phyloP scores from a whole-genome alignment of 768 basidiomycete species.

The Pisolithus albus region DNA sequence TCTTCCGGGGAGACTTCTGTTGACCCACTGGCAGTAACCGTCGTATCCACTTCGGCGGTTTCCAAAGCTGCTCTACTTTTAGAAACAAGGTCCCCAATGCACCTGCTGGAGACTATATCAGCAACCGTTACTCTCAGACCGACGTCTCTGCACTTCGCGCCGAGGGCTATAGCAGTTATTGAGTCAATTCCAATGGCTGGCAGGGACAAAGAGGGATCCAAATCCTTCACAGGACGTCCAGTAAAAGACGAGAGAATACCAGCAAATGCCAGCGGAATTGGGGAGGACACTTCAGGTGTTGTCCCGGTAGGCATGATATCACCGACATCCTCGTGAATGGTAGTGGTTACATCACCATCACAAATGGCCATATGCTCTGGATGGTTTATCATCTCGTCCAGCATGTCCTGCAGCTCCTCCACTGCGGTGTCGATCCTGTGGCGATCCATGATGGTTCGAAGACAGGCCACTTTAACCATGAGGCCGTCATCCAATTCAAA shows the following conservation, averaged over 20 bases:
- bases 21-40: neutral
- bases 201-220: slow-evolving; percentile 31
- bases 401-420: slow-evolving; percentile 12
- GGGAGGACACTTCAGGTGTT: neutral
- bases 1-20: slow-evolving; percentile 10
- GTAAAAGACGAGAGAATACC: slow-evolving; percentile 12
- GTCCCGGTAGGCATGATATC: neutral
- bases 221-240: slow-evolving; percentile 22
- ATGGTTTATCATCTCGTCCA: slow-evolving; percentile 15
- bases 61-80: slow-evolving; percentile 3
- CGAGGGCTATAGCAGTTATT: slow-evolving; percentile 42
- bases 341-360: neutral
- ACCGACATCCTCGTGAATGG: neutral
- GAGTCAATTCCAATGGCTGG: slow-evolving; percentile 42
- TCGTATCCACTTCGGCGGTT: neutral
- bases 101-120: slow-evolving; percentile 37
- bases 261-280: slow-evolving; percentile 8
- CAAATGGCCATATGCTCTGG: slow-evolving; percentile 11
- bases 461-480: slow-evolving; percentile 31
- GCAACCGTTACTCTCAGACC: slow-evolving; percentile 30
- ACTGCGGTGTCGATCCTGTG: slow-evolving; percentile 15
- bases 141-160: slow-evolving; percentile 31
- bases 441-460: slow-evolving; percentile 21
- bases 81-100: slow-evolving; percentile 24
- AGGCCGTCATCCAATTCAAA: slow-evolving; percentile 27